These are phyloP conservation scores for Paxillus involutus DNA, from an alignment of 768 basidiomycete species.

Conservation along the genomic window DNA sequence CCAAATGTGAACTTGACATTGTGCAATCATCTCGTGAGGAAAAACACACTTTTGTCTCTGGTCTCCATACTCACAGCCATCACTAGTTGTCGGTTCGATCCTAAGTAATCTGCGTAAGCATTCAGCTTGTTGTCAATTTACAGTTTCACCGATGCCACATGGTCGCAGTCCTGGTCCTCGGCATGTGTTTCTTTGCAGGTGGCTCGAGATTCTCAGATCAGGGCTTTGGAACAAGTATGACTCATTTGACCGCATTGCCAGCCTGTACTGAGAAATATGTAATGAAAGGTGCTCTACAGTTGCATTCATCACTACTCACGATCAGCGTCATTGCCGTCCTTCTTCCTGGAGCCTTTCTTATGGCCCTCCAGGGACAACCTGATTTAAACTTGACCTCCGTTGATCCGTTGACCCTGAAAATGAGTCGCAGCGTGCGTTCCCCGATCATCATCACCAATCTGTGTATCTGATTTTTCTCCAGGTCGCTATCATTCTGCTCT, in stretches of 20 bases:
- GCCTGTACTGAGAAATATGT: background rate
- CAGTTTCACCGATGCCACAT: background rate
- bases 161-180: constrained; percentile 71
- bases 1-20: constrained; percentile 80
- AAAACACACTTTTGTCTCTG: background rate
- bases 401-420: constrained; percentile 56
- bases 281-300: constrained; percentile 61
- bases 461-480: constrained; percentile 24
- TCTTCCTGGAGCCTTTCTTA: constrained; percentile 75
- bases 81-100: constrained; percentile 76
- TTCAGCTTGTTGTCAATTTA: background rate
- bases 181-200: constrained; percentile 84
- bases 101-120: constrained; percentile 68
- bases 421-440: constrained; percentile 71
- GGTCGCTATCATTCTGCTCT: constrained; percentile 77
- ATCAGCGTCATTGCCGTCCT: constrained; percentile 80
- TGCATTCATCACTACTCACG: constrained; percentile 72
- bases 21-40: constrained; percentile 77
- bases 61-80: background rate
- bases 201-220: constrained; percentile 77
- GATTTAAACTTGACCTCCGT: constrained; percentile 16
- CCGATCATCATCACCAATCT: background rate
- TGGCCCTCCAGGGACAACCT: constrained; percentile 41
- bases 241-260: background rate
- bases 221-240: constrained; percentile 69